Percentiles rank a stretch among this genome's conserved stretches.
Evolutionary conservation across 2,329 filamentous ascomycete genomes (phyloP).

Genomic region (Pseudonectria buxi): DNA sequence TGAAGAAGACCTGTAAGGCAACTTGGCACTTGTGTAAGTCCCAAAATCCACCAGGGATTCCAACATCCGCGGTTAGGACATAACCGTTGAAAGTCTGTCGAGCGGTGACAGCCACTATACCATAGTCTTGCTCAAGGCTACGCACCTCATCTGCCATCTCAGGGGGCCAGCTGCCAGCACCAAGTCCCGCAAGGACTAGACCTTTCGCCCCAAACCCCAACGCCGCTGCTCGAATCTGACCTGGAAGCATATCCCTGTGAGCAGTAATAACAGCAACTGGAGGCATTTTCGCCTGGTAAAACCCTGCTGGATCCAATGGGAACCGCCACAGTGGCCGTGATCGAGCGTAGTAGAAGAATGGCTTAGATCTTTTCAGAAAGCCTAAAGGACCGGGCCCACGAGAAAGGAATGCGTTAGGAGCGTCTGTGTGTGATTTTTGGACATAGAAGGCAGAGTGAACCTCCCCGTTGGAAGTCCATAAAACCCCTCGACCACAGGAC

Average conservation of each 20-base stretch:
- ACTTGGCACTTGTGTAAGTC: too few species aligned
- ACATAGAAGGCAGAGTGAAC: constrained; percentile 50
- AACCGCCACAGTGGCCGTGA: constrained; percentile 38
- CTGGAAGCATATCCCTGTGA: constrained; percentile 42
- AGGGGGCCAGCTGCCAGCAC: constrained; percentile 42
- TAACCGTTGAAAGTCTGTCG: too few species aligned
- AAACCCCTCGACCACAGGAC: constrained; percentile 43
- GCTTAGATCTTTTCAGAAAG: constrained; percentile 48
- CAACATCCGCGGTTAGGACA: too few species aligned
- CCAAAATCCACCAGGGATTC: too few species aligned
- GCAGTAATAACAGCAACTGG: constrained; percentile 49
- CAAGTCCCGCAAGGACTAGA: constrained; percentile 48
- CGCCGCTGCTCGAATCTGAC: constrained; percentile 39
- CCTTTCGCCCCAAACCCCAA: constrained; percentile 43
- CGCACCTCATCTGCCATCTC: constrained; percentile 29
- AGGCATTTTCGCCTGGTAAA: constrained; percentile 37
- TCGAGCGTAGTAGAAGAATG: constrained; percentile 53
- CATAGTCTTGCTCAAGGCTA: too few species aligned
- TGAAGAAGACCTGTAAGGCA: too few species aligned
- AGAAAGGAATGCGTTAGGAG: constrained; percentile 53
- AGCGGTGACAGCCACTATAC: too few species aligned
- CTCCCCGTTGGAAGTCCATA: constrained; percentile 56
- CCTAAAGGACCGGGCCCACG: constrained; percentile 52
- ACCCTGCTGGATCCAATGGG: too few species aligned
- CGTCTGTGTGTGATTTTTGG: constrained; percentile 55